Evolutionary conservation across 495 filamentous ascomycete species (phyloP).

Genomic region (Penicillium coprophilum): DNA sequence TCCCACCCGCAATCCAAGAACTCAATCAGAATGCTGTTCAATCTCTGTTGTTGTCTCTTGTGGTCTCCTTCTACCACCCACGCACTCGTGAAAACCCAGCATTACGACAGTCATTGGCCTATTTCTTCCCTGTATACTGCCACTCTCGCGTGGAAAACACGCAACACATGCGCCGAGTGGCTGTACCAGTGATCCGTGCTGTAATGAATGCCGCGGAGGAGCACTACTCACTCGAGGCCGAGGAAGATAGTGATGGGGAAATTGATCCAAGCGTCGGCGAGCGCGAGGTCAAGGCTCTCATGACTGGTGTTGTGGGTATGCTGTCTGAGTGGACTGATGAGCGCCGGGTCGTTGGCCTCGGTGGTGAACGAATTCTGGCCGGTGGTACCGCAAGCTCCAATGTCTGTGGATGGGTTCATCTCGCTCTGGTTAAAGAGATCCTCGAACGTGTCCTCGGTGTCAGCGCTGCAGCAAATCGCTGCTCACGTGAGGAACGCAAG

Average conservation of each 20-base stretch:
- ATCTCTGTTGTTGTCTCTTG: conserved; percentile 76
- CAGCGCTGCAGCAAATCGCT: conserved; percentile 37
- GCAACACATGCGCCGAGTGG: conserved; percentile 68
- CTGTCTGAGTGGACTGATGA: conserved; percentile 96
- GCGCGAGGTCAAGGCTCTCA: conserved; percentile 76
- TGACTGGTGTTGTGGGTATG: conserved; percentile 72
- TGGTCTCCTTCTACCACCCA: conserved; percentile 89
- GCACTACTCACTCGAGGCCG: conserved; percentile 51
- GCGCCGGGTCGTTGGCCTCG: conserved; percentile 74
- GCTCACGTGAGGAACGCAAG: conserved; percentile 80
- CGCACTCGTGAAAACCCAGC: conserved; percentile 76
- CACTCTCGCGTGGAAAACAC: conserved; percentile 80
- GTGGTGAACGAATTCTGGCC: conserved; percentile 49
- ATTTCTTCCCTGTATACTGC: conserved; percentile 95
- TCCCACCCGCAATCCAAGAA: conserved; percentile 49
- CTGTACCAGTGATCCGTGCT: conserved; percentile 66
- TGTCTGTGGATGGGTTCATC: conserved; percentile 55
- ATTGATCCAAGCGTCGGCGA: conserved; percentile 72
- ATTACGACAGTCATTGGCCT: conserved; percentile 86
- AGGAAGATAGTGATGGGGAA: conserved; percentile 51
- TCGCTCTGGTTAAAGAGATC: conserved; percentile 39
- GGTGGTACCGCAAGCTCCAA: conserved; percentile 55
- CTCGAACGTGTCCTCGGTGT: conserved; percentile 34
- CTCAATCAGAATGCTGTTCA: conserved; percentile 45
- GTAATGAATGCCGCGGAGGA: conserved; percentile 53